phyloP scores from a whole-genome alignment of 176 grass and related monocot species.

The Rhynchospora pubera region DNA sequence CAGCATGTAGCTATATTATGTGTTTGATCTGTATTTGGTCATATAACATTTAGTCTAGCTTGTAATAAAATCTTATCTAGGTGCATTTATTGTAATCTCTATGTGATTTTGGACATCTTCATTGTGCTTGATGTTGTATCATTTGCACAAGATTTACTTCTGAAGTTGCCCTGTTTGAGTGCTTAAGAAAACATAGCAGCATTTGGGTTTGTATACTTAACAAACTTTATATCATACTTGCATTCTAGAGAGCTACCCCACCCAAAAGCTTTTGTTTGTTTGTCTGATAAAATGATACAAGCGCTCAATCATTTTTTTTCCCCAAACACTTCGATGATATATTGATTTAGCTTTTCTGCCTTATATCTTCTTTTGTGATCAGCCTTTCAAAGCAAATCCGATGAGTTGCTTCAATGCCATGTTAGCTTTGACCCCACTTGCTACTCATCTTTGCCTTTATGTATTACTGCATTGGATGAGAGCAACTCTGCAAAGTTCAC shows the following conservation, averaged over 20 bases:
- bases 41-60: slow-evolving; percentile 10
- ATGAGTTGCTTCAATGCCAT: not conserved
- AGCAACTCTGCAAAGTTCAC: not conserved
- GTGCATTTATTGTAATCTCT: not conserved
- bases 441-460: not conserved
- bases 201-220: not conserved
- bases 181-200: not conserved
- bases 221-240: not conserved
- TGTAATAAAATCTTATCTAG: slow-evolving; percentile 5
- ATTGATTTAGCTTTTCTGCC: not conserved
- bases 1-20: slow-evolving; percentile 16
- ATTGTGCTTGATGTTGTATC: not conserved
- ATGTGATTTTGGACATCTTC: not conserved
- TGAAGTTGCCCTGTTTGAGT: not conserved
- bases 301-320: not conserved
- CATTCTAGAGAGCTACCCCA: not conserved
- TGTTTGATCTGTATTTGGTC: slow-evolving; percentile 31
- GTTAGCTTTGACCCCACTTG: not conserved
- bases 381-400: not conserved
- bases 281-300: not conserved
- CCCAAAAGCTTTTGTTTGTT: not conserved
- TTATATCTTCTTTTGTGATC: not conserved
- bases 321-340: not conserved
- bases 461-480: not conserved
- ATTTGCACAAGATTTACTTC: not conserved